Evolutionary conservation across 2,329 filamentous ascomycete species (phyloP).

Genomic region (Calonectria pteridis): DNA sequence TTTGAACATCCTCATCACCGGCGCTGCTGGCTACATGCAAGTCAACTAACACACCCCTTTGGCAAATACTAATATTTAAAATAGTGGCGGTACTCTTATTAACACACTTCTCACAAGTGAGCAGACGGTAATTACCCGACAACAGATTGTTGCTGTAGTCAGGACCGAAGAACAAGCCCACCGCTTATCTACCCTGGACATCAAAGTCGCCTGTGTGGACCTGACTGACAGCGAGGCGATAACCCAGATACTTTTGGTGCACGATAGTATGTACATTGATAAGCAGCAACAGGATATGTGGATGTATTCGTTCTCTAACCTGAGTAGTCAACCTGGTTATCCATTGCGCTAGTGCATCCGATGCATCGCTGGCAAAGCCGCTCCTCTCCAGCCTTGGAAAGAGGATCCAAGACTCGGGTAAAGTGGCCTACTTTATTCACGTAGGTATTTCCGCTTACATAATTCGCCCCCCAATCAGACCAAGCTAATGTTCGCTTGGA

Average conservation of each 20-base stretch:
- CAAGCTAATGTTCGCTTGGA: not conserved
- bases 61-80: not conserved
- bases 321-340: not conserved
- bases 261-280: not conserved
- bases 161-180: not conserved
- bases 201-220: not conserved
- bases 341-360: not conserved
- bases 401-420: not conserved
- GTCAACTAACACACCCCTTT: not conserved
- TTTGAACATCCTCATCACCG: not conserved
- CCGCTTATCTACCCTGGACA: not conserved
- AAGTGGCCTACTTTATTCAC: not conserved
- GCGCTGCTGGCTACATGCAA: not conserved
- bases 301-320: not conserved
- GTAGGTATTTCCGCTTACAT: not conserved
- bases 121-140: not conserved
- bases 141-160: not conserved
- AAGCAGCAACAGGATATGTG: not conserved
- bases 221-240: not conserved
- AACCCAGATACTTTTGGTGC: not conserved
- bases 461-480: not conserved
- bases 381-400: not conserved
- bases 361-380: not conserved
- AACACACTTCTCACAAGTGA: not conserved
- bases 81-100: not conserved